These are phyloP conservation scores for Macrolepiota dolichaula DNA, from an alignment of 768 basidiomycete species.

Conservation along the genomic window DNA sequence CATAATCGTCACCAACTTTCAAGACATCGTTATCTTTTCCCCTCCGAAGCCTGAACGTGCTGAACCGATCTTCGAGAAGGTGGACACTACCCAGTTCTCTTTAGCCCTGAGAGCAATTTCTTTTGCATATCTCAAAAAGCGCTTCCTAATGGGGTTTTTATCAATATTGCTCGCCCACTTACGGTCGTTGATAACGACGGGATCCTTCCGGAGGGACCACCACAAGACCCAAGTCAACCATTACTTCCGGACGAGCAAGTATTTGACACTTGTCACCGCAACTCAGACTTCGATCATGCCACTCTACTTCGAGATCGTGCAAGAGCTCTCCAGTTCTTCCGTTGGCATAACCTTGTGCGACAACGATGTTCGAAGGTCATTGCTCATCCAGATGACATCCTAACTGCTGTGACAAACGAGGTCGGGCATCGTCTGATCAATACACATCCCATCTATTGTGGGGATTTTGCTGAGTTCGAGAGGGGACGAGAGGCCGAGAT, in stretches of 20 bases:
- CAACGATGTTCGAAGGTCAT: constrained; percentile 14
- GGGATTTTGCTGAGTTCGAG: no score
- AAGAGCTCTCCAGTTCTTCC: constrained; percentile 24
- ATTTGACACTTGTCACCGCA: constrained; percentile 17
- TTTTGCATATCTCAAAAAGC: constrained; percentile 13
- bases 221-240: constrained; percentile 14
- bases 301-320: constrained; percentile 20
- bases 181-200: neutral
- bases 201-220: constrained; percentile 16
- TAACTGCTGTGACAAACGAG: constrained; percentile 13
- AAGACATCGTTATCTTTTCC: constrained; percentile 12
- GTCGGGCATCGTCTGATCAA: neutral
- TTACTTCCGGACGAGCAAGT: constrained; percentile 19
- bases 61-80: constrained; percentile 10
- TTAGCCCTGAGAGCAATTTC: constrained; percentile 15
- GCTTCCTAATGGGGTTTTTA: neutral
- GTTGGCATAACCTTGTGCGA: constrained; percentile 20
- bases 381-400: constrained; percentile 14
- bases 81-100: constrained; percentile 13
- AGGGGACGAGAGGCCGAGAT: no score
- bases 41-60: neutral
- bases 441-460: constrained; percentile 9
- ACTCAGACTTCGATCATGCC: constrained; percentile 22
- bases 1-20: constrained; percentile 13
- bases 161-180: neutral